These are phyloP conservation scores for Penicillium sp. DNA, from an alignment of 2,329 filamentous ascomycete species.

Conservation along the genomic window DNA sequence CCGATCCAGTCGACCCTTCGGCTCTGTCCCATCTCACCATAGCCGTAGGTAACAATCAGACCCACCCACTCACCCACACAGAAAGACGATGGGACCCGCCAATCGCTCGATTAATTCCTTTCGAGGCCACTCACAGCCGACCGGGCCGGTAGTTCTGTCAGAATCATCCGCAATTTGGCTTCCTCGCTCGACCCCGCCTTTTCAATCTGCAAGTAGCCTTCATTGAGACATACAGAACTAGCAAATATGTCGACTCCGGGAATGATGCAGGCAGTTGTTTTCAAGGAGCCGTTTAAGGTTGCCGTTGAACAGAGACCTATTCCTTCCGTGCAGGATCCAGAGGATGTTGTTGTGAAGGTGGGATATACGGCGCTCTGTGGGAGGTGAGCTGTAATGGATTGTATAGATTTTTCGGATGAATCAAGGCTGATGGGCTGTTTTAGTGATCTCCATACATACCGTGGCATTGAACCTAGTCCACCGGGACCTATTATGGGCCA, in stretches of 20 bases:
- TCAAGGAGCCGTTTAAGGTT: constrained; percentile 72
- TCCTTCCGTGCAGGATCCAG: constrained; percentile 65
- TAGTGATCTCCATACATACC: constrained; percentile 81
- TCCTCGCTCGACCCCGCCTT: not conserved
- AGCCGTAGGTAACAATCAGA: constrained; percentile 1
- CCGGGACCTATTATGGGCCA: constrained; percentile 68
- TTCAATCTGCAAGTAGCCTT: constrained; percentile 2
- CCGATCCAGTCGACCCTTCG: not conserved
- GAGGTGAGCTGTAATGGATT: constrained; percentile 55
- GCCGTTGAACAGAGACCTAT: constrained; percentile 74
- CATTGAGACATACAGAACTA: constrained; percentile 19
- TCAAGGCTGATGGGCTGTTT: not conserved
- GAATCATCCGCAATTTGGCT: constrained; percentile 1
- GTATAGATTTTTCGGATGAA: not conserved
- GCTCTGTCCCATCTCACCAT: not conserved
- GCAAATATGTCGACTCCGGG: constrained; percentile 8
- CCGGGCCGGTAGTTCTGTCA: constrained; percentile 4
- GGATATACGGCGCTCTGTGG: constrained; percentile 80
- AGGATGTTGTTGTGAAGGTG: constrained; percentile 79
- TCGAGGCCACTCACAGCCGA: constrained; percentile 3
- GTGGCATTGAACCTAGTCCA: constrained; percentile 68
- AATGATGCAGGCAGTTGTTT: constrained; percentile 85
- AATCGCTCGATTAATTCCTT: constrained; percentile 11
- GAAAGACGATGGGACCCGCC: constrained; percentile 15
- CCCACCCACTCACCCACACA: constrained; percentile 11